Conservation (phyloP, 441 rosid species). For the Mallotus japonicus region DNA sequence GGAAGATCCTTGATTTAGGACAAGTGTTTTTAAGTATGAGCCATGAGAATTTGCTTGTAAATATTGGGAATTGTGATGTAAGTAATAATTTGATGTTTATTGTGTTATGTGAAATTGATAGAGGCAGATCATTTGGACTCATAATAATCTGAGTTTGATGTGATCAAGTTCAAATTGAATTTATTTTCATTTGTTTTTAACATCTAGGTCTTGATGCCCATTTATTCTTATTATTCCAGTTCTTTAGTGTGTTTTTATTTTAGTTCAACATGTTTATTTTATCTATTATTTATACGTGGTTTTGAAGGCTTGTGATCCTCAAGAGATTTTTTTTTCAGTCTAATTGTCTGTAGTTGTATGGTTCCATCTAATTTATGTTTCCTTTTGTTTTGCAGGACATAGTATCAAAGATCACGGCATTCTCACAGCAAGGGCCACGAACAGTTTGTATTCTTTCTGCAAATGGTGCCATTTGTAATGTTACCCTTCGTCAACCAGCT, state of each 20-base stretch:
- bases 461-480: constrained; percentile 84
- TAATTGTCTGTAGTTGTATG: not conserved
- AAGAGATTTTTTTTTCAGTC: not conserved
- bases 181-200: not conserved
- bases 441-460: constrained; percentile 93
- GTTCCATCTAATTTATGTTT: not conserved
- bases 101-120: not conserved
- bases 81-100: not conserved
- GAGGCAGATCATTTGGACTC: not conserved
- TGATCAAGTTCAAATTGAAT: not conserved
- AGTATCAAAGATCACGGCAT: constrained; percentile 66
- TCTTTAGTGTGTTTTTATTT: not conserved
- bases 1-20: too few species aligned
- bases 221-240: not conserved
- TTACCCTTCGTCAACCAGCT: constrained; percentile 69
- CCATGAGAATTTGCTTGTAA: not conserved
- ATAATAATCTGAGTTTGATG: not conserved
- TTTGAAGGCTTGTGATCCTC: not conserved
- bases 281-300: not conserved
- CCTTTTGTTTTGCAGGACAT: constrained; percentile 59
- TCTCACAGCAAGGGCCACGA: constrained; percentile 89
- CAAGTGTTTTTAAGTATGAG: not conserved
- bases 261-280: not conserved
- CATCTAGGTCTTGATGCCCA: not conserved
- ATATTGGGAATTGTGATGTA: not conserved